Conservation (phyloP, 1,284 basidiomycete genomes). For the Grifola frondosa region DNA sequence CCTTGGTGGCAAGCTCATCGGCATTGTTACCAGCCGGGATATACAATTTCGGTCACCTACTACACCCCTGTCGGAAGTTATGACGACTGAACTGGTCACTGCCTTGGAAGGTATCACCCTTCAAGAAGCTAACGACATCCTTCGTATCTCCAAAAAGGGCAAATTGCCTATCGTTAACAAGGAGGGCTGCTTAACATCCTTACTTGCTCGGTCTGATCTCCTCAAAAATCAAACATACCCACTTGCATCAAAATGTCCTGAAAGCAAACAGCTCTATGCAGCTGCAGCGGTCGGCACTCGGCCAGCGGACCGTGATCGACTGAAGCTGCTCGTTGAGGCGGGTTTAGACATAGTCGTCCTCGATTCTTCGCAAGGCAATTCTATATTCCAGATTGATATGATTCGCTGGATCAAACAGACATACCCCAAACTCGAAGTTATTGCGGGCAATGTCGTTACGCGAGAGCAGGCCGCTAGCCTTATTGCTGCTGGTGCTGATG, state of each 20-base stretch:
- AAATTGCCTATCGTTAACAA: conserved; percentile 91
- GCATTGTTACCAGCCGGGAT: conserved; percentile 96
- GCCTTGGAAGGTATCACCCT: conserved; percentile 87
- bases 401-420: conserved; percentile 91
- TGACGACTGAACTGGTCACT: conserved; percentile 87
- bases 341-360: conserved; percentile 95
- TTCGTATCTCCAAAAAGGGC: conserved; percentile 97
- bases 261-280: conserved; percentile 95
- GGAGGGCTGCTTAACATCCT: conserved; percentile 76
- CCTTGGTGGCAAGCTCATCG: conserved; percentile 88
- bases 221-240: conserved; percentile 99
- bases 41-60: conserved; percentile 86
- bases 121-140: conserved; percentile 89
- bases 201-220: conserved; percentile 93
- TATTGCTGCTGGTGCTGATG: conserved; percentile 94
- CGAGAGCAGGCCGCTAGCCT: conserved; percentile 95
- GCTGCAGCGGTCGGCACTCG: conserved; percentile 98
- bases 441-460: conserved; percentile 97
- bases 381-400: conserved; percentile 93
- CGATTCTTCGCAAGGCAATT: conserved; percentile 98
- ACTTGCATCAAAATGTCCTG: conserved; percentile 88
- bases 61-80: conserved; percentile 79
- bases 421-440: conserved; percentile 85
- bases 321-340: conserved; percentile 86
- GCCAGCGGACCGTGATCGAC: conserved; percentile 84